Evolutionary conservation across 768 basidiomycete genomes (phyloP).

Genomic region (Auricularia heimuer): DNA sequence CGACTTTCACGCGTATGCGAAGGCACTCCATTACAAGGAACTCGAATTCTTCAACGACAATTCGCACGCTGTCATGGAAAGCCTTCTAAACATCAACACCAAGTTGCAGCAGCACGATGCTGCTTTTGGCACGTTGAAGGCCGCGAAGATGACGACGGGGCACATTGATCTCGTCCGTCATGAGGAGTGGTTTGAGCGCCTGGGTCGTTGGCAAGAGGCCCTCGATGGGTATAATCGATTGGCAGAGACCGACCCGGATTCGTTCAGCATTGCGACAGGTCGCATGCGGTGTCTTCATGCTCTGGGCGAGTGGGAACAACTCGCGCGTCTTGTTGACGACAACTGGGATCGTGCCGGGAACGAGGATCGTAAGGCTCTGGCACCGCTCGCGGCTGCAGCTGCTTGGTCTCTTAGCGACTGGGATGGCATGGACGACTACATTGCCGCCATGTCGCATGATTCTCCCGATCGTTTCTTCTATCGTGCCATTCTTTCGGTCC

Average conservation of each 20-base stretch:
- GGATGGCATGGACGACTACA: slow-evolving; percentile 98
- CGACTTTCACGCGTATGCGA: slow-evolving; percentile 90
- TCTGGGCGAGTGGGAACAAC: slow-evolving; percentile 92
- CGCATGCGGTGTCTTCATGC: slow-evolving; percentile 95
- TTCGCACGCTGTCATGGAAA: slow-evolving; percentile 83
- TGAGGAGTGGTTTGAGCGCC: slow-evolving; percentile 96
- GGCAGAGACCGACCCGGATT: slow-evolving; percentile 61
- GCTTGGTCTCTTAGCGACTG: slow-evolving; percentile 96
- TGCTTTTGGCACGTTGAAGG: slow-evolving; percentile 90
- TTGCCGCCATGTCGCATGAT: slow-evolving; percentile 83
- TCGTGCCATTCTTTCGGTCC: slow-evolving; percentile 88
- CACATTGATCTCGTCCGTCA: slow-evolving; percentile 87
- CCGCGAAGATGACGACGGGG: slow-evolving; percentile 51
- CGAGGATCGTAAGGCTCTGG: slow-evolving; percentile 83
- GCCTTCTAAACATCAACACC: slow-evolving; percentile 92
- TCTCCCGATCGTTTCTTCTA: slow-evolving; percentile 94
- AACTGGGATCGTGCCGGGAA: slow-evolving; percentile 76
- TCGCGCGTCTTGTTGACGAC: slow-evolving; percentile 77
- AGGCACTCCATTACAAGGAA: slow-evolving; percentile 97
- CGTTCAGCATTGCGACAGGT: slow-evolving; percentile 72
- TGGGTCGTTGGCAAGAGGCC: slow-evolving; percentile 94
- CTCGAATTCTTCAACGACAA: slow-evolving; percentile 92
- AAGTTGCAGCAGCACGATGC: slow-evolving; percentile 95
- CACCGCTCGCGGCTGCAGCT: slow-evolving; percentile 93
- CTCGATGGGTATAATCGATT: slow-evolving; percentile 76